Conservation (phyloP, 345 rosid genomes). For the Sonneratia caseolaris region DNA sequence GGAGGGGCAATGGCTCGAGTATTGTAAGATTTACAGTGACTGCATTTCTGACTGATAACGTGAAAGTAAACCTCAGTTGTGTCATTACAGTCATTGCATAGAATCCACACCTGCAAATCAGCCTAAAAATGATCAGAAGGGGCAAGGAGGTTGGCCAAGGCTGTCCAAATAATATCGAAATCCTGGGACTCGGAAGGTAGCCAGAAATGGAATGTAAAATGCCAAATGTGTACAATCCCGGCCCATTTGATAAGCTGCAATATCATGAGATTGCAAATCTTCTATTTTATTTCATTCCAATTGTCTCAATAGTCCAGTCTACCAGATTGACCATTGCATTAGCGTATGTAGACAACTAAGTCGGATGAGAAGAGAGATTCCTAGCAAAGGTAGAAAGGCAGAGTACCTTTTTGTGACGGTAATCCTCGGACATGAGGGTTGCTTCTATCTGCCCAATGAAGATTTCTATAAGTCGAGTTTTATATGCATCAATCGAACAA, state of each 20-base stretch:
- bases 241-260: not conserved
- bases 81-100: conserved; percentile 96
- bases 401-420: conserved; percentile 67
- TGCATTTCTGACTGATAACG: conserved; percentile 83
- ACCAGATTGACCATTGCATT: not conserved
- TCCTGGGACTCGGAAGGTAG: not conserved
- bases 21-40: conserved; percentile 87
- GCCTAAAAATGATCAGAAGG: not conserved
- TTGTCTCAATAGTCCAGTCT: not conserved
- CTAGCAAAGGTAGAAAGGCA: not conserved
- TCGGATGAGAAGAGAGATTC: not conserved
- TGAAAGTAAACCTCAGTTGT: conserved; percentile 88
- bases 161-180: not conserved
- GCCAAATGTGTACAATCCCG: not conserved
- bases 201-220: not conserved
- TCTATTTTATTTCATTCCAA: not conserved
- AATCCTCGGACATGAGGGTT: conserved; percentile 81
- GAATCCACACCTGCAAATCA: conserved; percentile 78
- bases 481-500: not conserved
- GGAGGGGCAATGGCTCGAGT: conserved; percentile 82
- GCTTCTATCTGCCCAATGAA: conserved; percentile 55
- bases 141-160: not conserved
- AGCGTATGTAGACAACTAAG: not conserved
- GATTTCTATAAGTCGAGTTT: not conserved
- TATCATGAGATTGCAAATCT: not conserved